Evolutionary conservation across 345 rosid genomes (phyloP).

Genomic region (Capsella bursapastoris): DNA sequence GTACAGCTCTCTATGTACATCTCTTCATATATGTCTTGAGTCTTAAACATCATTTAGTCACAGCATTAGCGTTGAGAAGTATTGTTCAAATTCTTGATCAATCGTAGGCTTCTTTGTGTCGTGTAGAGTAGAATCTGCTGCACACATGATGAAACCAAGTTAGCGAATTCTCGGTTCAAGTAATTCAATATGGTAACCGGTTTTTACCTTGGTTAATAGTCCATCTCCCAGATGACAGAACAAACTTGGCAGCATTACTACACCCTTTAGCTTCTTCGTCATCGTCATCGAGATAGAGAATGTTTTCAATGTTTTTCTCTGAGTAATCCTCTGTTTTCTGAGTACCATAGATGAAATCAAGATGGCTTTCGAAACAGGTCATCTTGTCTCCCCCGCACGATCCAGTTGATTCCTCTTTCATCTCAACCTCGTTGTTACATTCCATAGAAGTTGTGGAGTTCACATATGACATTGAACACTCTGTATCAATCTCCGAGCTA

Average conservation of each 20-base stretch:
- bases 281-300: conserved; percentile 40
- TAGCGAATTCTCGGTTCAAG: not conserved
- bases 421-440: conserved; percentile 36
- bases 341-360: conserved; percentile 37
- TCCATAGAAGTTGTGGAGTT: conserved; percentile 34
- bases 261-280: conserved; percentile 39
- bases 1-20: conserved; percentile 35
- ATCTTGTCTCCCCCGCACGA: conserved; percentile 33
- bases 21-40: conserved; percentile 17
- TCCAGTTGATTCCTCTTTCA: conserved; percentile 46
- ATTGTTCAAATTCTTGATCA: conserved; percentile 92
- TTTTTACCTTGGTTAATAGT: conserved; percentile 61
- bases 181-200: not conserved
- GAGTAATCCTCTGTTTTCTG: conserved; percentile 48
- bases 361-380: conserved; percentile 35
- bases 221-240: conserved; percentile 81
- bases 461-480: conserved; percentile 18
- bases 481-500: conserved; percentile 32
- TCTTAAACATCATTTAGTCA: conserved; percentile 40
- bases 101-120: conserved; percentile 68
- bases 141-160: conserved; percentile 30
- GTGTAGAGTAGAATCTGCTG: conserved; percentile 60
- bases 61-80: conserved; percentile 81
- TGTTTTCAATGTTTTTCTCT: conserved; percentile 57
- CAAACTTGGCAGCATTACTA: conserved; percentile 44